Evolutionary conservation across 1,284 basidiomycete genomes (phyloP), one percentile per base, ranked within the genome.

Genomic region (Sutorius eximius): DNA sequence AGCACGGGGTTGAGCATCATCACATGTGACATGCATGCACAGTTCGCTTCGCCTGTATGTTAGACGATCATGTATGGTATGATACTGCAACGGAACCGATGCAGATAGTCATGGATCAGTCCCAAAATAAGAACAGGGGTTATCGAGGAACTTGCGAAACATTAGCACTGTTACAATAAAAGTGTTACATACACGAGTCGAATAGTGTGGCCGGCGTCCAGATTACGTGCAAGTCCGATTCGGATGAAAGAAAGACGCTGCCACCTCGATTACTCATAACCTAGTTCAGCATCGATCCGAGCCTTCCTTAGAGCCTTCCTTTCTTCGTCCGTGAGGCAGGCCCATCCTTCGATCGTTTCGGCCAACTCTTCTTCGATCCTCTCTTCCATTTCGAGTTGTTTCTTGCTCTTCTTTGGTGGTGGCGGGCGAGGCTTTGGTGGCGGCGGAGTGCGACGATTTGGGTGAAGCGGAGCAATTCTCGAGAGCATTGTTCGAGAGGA

Each of bases 321-420:
- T 67, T 89, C 86, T 49, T 77, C 77, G 58, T 89, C 85, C 15
- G 75, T 73, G 72, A 90, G 73, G 42, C 78, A 79, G 50, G 80
- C 80, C 89, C 88, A 91, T 8, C 87, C 88, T 15, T 87, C 86
- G 9, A 87, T 74, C 43, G 75, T 82, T 57, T 91, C 89, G 40
- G 86, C 75, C 51, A 91, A 71, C 70, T 91, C 87, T 69, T 87
- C 82, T 67, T 90, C 87, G 80, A 89, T 89, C 63, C 77, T 80
- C 70, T 90, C 87, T 71, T 91, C 88, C 62, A 81, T 71, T 63
- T 85, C 81, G 22, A 87, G 69, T 71, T 87, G 82, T 69, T 90
- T 90, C 75, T 90, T 89, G 44, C 78, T 84, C 75, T 90, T 90
- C 72, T 86, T 82, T 48, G 77, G 78, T 42, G 79, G 82, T 22